phyloP scores from a whole-genome alignment of 345 rosid genomes.

The Citrus trifoliata region DNA sequence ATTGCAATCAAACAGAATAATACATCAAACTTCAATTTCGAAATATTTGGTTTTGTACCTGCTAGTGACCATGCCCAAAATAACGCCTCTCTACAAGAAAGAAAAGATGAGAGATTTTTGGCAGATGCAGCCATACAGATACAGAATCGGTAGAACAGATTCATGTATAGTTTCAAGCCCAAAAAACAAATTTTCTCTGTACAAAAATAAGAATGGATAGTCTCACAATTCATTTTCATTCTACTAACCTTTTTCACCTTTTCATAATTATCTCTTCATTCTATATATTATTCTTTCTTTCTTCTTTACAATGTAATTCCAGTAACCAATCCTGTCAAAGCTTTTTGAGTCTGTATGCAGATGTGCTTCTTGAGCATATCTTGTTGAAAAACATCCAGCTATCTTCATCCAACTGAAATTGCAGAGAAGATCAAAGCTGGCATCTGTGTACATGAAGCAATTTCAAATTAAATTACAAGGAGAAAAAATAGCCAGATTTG shows the following conservation, averaged over 20 bases:
- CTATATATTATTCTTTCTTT: conserved; percentile 19
- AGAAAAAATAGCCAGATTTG: not conserved
- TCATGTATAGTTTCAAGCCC: conserved; percentile 19
- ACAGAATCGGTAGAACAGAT: conserved; percentile 12
- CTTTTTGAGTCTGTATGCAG: conserved; percentile 25
- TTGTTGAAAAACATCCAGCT: conserved; percentile 9
- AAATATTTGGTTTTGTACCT: not conserved
- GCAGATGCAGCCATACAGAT: not conserved
- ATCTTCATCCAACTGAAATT: conserved; percentile 12
- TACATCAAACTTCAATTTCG: not conserved
- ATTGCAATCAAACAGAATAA: not conserved
- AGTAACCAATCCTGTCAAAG: conserved; percentile 21
- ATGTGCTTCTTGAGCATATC: conserved; percentile 9
- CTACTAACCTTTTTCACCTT: conserved; percentile 12
- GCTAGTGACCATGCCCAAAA: not conserved
- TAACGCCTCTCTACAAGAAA: not conserved
- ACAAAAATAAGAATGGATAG: conserved; percentile 32
- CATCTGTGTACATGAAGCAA: conserved; percentile 25
- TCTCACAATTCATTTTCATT: conserved; percentile 21
- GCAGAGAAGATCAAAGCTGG: conserved; percentile 17
- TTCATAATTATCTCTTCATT: not conserved
- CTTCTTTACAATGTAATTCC: conserved; percentile 38
- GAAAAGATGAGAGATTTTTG: not conserved
- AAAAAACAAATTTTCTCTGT: conserved; percentile 23
- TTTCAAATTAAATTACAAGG: not conserved